Base-by-base conservation (phyloP, 75 land plant species). In the Chamaecyparis obtusa region DNA sequence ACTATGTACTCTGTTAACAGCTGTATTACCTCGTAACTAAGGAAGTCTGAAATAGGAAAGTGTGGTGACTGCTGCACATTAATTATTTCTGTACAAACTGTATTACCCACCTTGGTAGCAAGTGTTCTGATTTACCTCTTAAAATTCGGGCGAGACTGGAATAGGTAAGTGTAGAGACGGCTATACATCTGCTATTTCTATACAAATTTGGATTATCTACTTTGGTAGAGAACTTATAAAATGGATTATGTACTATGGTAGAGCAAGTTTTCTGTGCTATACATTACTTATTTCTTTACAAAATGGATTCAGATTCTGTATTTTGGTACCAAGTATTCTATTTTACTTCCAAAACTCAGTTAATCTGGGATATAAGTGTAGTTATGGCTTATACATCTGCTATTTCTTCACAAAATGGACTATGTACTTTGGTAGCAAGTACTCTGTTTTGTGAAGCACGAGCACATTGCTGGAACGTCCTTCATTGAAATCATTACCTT, bases 361-460 rank as follows among this genome's bases (percentile, higher is more conserved):
- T 0, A 49, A 9, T 49, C 10, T 49, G 51, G 51, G 2, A 39
- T 39, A 39, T 2, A 49, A 49, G 51, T 51, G 16, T 51, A 51
- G 15, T 13, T 5, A 57, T 21, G 3, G 64, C 64, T n/a, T 57
- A 57, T 21, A 57, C 24, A 75, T 75, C 19, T 10, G 43, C 39
- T 41, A 78, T 78, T 78, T 78, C 81, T 78, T 6, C 19, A 41
- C 19, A 37, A 86, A 86, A n/a, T 86, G 83, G 30, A 86, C 84
- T 14, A 86, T 77, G 44, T 86, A 86, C 30, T 49, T 27, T 11
- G 87, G 84, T 0, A 86, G 87, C 16, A 86, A 21, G 9, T 79
- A 48, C 14, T 86, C 54, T 7, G 14, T 27, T 27, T 86, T 81
- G 13, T 33, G 48, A 16, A 86, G 21, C 5, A 86, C 84, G 6